A percentile compares a stretch with the other conserved stretches of the same genome.
phyloP scores from a whole-genome alignment of 768 basidiomycete genomes.

The Lentinula detonsa region DNA sequence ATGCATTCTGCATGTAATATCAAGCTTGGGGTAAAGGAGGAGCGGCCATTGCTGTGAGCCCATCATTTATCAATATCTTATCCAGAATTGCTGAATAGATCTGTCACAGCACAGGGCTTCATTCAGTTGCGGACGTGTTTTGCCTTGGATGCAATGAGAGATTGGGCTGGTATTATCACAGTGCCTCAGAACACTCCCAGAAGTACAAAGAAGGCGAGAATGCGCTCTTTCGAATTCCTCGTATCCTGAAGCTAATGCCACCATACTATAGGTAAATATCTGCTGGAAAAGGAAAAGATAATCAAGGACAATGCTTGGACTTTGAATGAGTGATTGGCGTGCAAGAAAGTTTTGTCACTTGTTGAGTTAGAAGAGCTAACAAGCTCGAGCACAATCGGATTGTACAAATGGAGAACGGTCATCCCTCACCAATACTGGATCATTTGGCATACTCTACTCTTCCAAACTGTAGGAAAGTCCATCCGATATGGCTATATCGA shows the following conservation, averaged over 20 bases:
- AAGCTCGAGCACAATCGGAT: too few species aligned
- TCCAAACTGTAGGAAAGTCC: too few species aligned
- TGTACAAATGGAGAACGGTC: too few species aligned
- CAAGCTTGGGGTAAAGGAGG: constrained; percentile 67
- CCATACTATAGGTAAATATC: constrained; percentile 59
- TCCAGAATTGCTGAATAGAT: constrained; percentile 1
- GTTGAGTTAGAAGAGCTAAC: too few species aligned
- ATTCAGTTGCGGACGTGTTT: constrained; percentile 76
- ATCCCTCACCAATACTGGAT: too few species aligned
- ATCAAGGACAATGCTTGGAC: constrained; percentile 81
- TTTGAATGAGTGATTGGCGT: constrained; percentile 34
- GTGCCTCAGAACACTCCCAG: constrained; percentile 69
- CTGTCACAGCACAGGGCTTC: constrained; percentile 61
- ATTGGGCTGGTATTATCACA: constrained; percentile 80
- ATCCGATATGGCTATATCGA: too few species aligned
- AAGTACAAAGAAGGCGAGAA: constrained; percentile 77
- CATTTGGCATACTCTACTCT: too few species aligned
- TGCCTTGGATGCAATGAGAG: constrained; percentile 77
- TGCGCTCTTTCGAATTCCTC: constrained; percentile 10
- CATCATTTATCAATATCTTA: background rate
- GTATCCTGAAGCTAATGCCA: background rate
- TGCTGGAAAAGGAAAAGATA: constrained; percentile 73
- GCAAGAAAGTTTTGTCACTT: background rate
- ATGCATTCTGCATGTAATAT: constrained; percentile 77
- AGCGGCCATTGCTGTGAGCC: constrained; percentile 62